Conservation (phyloP, 2,329 filamentous ascomycete genomes). For the Myriosclerotinia scirpicola region DNA sequence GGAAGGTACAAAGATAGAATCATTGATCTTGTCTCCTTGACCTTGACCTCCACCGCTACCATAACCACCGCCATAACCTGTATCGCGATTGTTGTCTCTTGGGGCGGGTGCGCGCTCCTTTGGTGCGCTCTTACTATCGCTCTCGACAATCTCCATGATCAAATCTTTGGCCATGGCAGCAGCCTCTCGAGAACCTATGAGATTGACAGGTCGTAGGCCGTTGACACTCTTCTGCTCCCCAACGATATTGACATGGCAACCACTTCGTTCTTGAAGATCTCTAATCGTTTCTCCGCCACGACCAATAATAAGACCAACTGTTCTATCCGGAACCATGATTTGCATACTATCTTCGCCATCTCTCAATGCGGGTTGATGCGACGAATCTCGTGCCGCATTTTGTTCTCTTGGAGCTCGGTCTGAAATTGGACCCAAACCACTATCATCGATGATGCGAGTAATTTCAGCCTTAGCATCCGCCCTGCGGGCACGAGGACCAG, state of each 20-base stretch:
- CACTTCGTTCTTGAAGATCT: conserved; percentile 85
- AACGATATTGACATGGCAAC: conserved; percentile 95
- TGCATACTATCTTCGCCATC: conserved; percentile 85
- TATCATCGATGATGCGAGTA: conserved; percentile 84
- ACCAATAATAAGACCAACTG: conserved; percentile 91
- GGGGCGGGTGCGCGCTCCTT: conserved; percentile 41
- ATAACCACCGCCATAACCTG: conserved; percentile 45
- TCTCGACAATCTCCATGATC: conserved; percentile 93
- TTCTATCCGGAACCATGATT: conserved; percentile 93
- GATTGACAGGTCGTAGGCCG: conserved; percentile 82
- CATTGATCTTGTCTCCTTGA: conserved; percentile 69
- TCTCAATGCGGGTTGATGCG: conserved; percentile 54
- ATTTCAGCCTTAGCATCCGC: conserved; percentile 80
- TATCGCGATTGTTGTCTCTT: conserved; percentile 50
- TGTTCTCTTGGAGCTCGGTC: conserved; percentile 42
- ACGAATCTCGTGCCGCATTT: conserved; percentile 35
- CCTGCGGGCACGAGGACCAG: conserved; percentile 68
- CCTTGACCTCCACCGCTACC: conserved; percentile 43
- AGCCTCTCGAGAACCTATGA: conserved; percentile 76
- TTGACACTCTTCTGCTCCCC: conserved; percentile 92
- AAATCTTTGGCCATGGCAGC: conserved; percentile 78
- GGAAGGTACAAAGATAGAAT: conserved; percentile 81
- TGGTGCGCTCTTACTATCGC: conserved; percentile 63
- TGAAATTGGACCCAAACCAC: conserved; percentile 55
- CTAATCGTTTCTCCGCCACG: conserved; percentile 90